Conservation (phyloP, 352 stramenopile genomes). For the Phytophthora vignae region DNA sequence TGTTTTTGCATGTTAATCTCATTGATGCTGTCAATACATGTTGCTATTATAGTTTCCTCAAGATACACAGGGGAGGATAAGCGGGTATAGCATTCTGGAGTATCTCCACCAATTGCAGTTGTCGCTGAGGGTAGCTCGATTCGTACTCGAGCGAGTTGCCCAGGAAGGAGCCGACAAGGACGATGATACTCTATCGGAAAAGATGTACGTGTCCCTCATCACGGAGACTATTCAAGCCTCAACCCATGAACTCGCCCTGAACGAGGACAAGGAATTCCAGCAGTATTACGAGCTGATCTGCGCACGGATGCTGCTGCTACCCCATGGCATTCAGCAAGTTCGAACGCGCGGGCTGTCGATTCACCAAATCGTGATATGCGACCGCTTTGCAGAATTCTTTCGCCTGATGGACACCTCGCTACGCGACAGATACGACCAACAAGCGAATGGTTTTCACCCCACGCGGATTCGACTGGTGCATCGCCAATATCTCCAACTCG, state of each 20-base stretch:
- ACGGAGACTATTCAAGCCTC: slow-evolving; percentile 33
- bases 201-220: slow-evolving; percentile 41
- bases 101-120: slow-evolving; percentile 57
- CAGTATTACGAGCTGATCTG: slow-evolving; percentile 75
- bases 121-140: slow-evolving; percentile 36
- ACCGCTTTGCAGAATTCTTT: slow-evolving; percentile 55
- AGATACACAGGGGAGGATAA: slow-evolving; percentile 44
- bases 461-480: slow-evolving; percentile 52
- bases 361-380: slow-evolving; percentile 40
- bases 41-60: slow-evolving; percentile 40
- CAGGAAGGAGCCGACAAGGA: slow-evolving; percentile 10
- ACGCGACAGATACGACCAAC: slow-evolving; percentile 40
- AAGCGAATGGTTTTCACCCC: slow-evolving; percentile 46
- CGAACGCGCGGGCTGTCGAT: slow-evolving; percentile 30
- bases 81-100: slow-evolving; percentile 53
- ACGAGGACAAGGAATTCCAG: slow-evolving; percentile 52
- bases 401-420: slow-evolving; percentile 46
- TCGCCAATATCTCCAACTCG: slow-evolving; percentile 70
- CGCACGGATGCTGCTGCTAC: slow-evolving; percentile 59
- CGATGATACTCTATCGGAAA: slow-evolving; percentile 39
- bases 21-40: neutral
- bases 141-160: slow-evolving; percentile 21
- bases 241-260: slow-evolving; percentile 21
- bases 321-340: slow-evolving; percentile 45
- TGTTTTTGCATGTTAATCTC: neutral